Evolutionary conservation across 2,329 filamentous ascomycete species (phyloP), one percentile per base, ranked within the genome.

Genomic region (Teratosphaeria gauchensis): DNA sequence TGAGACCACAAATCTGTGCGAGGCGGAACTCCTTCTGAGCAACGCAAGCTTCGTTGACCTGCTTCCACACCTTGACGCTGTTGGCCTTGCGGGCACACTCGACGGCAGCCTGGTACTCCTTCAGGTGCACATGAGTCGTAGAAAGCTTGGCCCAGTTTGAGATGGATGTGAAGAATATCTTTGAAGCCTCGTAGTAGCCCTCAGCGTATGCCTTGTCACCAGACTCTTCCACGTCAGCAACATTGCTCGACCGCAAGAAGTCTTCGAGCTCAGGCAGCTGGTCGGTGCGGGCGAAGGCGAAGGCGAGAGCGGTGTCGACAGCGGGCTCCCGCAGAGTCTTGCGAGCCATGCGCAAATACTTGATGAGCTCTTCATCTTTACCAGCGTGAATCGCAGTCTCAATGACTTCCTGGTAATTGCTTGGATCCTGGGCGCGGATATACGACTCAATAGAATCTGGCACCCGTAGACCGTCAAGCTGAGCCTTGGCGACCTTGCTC

Each of bases 131-230:
- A 61, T 97, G 84, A 11, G 94, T 99, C 11, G 94, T 97, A 14
- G 94, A 92, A 68, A 99, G 86, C 81, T 99, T 99, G 58, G 92
- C 92, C 94, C 94, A 99, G 83, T 99, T 99, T 57, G 94, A 99
- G 73, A 99, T 95, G 78, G 90, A 97, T 58, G 85, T 90, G 79
- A 86, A 99, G 83, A 97, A 99, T 71, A 99, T 97, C 84, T 99
- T 99, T 64, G 94, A 90, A 51, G 94, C 94, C 80, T 97, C 88
- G 71, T 94, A 92, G 71, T 90, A 86, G 61, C 92, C 92, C 77
- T 99, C 94, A 63, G 86, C 88, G 66, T 96, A 97, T 24, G 94
- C 92, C 81, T 96, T 96, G 82, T 99, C 94, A 80, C 94, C 94
- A 60, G 91, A 97, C 67, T 94, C 89, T 73, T 99, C 94, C 57